A percentile compares a stretch with the other conserved stretches of the same genome.
phyloP scores from a whole-genome alignment of 257 asterid species.

The Lithospermum erythrorhizon region DNA sequence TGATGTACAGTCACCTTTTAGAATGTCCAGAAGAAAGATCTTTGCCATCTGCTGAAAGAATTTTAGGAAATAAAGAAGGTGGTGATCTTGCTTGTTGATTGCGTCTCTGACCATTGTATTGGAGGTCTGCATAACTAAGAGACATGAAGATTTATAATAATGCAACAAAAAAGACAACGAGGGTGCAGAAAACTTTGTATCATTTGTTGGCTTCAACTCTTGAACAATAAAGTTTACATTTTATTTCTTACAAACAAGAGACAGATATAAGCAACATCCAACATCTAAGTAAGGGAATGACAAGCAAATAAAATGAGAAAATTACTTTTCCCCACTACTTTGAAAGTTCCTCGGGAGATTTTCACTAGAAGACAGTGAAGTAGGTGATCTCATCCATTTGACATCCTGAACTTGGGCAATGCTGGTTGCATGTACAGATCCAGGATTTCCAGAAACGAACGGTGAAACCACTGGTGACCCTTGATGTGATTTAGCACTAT shows the following conservation, averaged over 20 bases:
- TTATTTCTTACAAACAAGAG: background rate
- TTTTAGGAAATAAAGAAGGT: slow-evolving; percentile 32
- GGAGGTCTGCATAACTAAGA: slow-evolving; percentile 26
- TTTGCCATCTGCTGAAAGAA: slow-evolving; percentile 23
- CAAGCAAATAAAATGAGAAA: slow-evolving; percentile 1
- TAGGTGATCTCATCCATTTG: slow-evolving; percentile 27
- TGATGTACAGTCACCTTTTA: slow-evolving; percentile 41
- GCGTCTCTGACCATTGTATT: slow-evolving; percentile 22
- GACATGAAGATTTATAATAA: slow-evolving; percentile 10
- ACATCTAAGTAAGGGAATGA: background rate
- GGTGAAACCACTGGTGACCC: slow-evolving; percentile 22
- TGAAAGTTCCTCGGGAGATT: slow-evolving; percentile 21
- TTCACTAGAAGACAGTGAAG: slow-evolving; percentile 30
- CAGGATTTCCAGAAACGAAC: slow-evolving; percentile 18
- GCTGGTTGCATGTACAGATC: slow-evolving; percentile 17
- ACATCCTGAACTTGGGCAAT: slow-evolving; percentile 23
- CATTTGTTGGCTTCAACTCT: background rate
- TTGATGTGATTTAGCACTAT: slow-evolving; percentile 30
- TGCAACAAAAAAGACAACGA: background rate
- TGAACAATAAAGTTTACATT: background rate
- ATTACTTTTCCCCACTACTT: slow-evolving; percentile 29
- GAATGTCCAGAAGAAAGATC: slow-evolving; percentile 23
- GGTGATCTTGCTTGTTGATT: slow-evolving; percentile 30
- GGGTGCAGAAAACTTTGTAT: too few species aligned
- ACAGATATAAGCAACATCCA: background rate